Evolutionary conservation across 1,284 basidiomycete genomes (phyloP).

Genomic region (Malassezia pachydermatis): DNA sequence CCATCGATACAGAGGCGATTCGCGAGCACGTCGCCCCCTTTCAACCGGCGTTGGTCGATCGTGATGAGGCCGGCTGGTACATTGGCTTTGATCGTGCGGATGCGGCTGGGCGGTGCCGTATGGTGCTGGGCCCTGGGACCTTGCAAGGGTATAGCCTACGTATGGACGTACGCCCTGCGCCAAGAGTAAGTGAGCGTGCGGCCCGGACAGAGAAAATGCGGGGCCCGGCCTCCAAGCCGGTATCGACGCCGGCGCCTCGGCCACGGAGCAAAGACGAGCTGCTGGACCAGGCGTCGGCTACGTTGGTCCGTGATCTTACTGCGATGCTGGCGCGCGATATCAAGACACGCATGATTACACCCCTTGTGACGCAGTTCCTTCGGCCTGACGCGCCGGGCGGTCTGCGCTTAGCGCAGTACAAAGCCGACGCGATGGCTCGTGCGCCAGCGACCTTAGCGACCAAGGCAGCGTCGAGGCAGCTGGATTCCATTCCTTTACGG

Average conservation of each 20-base stretch:
- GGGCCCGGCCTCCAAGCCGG: neutral
- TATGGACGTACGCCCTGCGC: slow-evolving; percentile 21
- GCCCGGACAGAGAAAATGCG: neutral
- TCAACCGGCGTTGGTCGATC: slow-evolving; percentile 29
- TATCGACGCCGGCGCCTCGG: slow-evolving; percentile 16
- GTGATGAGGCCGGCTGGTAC: slow-evolving; percentile 45
- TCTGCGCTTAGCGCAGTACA: slow-evolving; percentile 20
- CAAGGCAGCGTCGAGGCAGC: neutral
- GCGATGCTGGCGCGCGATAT: slow-evolving; percentile 61
- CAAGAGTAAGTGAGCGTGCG: neutral
- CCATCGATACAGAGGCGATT: slow-evolving; percentile 26
- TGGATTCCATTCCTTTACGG: slow-evolving; percentile 30
- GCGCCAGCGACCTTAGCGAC: neutral
- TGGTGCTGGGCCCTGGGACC: slow-evolving; percentile 23
- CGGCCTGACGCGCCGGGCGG: slow-evolving; percentile 51
- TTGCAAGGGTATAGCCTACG: slow-evolving; percentile 25
- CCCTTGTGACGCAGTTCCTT: slow-evolving; percentile 56
- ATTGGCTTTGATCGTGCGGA: slow-evolving; percentile 28
- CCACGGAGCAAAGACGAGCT: slow-evolving; percentile 58
- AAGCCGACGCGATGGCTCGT: slow-evolving; percentile 3
- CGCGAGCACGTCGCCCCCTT: slow-evolving; percentile 27
- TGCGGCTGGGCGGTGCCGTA: slow-evolving; percentile 23
- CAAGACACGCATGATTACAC: slow-evolving; percentile 57
- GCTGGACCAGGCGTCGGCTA: slow-evolving; percentile 56
- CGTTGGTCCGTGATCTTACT: slow-evolving; percentile 59